phyloP scores from a whole-genome alignment of 352 stramenopile genomes.

The Globisporangium apiculatum region DNA sequence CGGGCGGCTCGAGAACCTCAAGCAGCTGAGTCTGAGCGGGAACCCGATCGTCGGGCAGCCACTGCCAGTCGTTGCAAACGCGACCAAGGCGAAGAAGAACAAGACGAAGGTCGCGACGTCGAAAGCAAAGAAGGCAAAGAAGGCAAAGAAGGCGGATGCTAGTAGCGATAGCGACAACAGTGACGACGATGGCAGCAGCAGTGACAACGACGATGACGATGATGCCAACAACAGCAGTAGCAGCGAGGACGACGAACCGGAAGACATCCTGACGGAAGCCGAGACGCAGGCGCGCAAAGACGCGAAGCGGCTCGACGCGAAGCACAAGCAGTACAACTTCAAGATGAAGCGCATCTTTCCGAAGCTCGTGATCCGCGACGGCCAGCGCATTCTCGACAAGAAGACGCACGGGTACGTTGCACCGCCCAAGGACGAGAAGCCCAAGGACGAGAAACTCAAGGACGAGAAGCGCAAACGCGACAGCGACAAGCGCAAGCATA shows the following conservation, averaged over 20 bases:
- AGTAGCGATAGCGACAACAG: conserved; percentile 3
- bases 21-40: conserved; percentile 73
- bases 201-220: conserved; percentile 2
- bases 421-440: conserved; percentile 59
- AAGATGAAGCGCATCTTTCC: conserved; percentile 85
- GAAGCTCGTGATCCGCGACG: conserved; percentile 73
- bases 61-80: conserved; percentile 13
- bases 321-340: conserved; percentile 87
- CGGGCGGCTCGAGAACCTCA: conserved; percentile 47
- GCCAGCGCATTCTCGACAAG: conserved; percentile 70
- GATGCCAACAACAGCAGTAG: conserved; percentile 9
- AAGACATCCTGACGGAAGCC: conserved; percentile 31
- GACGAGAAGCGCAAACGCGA: conserved; percentile 19
- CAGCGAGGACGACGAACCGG: conserved; percentile 14
- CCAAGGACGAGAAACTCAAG: conserved; percentile 5
- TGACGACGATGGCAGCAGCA: conserved; percentile 9
- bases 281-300: conserved; percentile 51
- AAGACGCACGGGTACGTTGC: conserved; percentile 78
- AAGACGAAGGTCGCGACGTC: conserved; percentile 15
- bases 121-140: conserved; percentile 17
- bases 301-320: conserved; percentile 59
- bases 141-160: neutral
- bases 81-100: conserved; percentile 5
- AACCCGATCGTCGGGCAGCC: conserved; percentile 69
- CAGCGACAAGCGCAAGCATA: conserved; percentile 19